phyloP scores from a whole-genome alignment of 2,329 filamentous ascomycete species.

The Chaetomiaceae sp. region DNA sequence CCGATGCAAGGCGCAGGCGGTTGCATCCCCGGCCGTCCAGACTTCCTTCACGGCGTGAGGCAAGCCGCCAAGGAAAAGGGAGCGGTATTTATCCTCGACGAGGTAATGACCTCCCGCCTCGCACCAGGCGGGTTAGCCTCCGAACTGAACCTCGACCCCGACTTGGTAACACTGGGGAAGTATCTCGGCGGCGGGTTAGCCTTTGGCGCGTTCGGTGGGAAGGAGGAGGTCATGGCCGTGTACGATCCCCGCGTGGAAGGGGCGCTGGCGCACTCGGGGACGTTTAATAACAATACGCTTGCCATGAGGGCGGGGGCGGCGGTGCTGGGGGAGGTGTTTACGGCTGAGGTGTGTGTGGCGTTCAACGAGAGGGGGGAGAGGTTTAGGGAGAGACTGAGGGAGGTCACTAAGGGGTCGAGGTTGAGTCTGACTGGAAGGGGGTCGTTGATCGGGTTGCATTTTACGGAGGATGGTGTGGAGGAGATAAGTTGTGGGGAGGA shows the following conservation, averaged over 20 bases:
- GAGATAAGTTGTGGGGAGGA: slow-evolving; percentile 30
- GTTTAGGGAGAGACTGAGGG: slow-evolving; percentile 23
- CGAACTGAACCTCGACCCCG: slow-evolving; percentile 45
- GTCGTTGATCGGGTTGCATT: slow-evolving; percentile 28
- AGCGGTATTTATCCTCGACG: slow-evolving; percentile 63
- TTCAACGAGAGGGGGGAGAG: slow-evolving; percentile 29
- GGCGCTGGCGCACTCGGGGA: slow-evolving; percentile 50
- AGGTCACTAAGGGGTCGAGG: slow-evolving; percentile 21
- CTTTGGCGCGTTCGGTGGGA: slow-evolving; percentile 56
- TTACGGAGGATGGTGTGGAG: slow-evolving; percentile 28
- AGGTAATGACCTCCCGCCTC: slow-evolving; percentile 66
- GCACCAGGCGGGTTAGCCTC: slow-evolving; percentile 46
- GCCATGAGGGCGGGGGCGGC: slow-evolving; percentile 45
- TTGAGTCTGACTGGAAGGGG: slow-evolving; percentile 28
- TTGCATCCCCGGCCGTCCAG: slow-evolving; percentile 44
- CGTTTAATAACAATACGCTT: slow-evolving; percentile 59
- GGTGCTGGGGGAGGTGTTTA: slow-evolving; percentile 30
- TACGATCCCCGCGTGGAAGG: slow-evolving; percentile 43
- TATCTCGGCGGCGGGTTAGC: slow-evolving; percentile 55
- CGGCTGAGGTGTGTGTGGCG: slow-evolving; percentile 24
- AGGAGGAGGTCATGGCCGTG: slow-evolving; percentile 45
- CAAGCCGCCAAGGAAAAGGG: slow-evolving; percentile 41
- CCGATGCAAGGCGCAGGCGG: slow-evolving; percentile 62
- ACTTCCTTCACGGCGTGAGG: slow-evolving; percentile 51
- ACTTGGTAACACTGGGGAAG: slow-evolving; percentile 54